Evolutionary conservation across 2,329 filamentous ascomycete genomes (phyloP).

Genomic region (Aureobasidium sp.): DNA sequence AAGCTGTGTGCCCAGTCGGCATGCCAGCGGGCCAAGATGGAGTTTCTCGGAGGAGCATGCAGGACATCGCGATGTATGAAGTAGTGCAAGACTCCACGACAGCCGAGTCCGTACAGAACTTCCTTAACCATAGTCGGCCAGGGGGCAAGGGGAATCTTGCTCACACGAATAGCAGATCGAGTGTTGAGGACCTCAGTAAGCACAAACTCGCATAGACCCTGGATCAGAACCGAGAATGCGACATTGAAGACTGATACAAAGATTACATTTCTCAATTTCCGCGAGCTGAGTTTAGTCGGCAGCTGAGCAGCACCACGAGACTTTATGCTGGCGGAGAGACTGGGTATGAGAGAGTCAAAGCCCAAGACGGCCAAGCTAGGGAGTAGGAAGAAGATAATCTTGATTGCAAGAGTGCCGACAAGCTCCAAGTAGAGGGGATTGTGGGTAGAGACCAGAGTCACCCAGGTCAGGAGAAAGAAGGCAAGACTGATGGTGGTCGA

Average conservation of each 20-base stretch:
- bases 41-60: slow-evolving; percentile 41
- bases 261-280: slow-evolving; percentile 43
- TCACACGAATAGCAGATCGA: slow-evolving; percentile 51
- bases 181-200: slow-evolving; percentile 48
- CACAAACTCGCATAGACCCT: slow-evolving; percentile 49
- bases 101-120: slow-evolving; percentile 44
- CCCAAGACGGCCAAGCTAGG: slow-evolving; percentile 66
- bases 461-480: slow-evolving; percentile 89
- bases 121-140: slow-evolving; percentile 51
- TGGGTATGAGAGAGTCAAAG: slow-evolving; percentile 66
- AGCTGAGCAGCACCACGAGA: slow-evolving; percentile 51
- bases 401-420: slow-evolving; percentile 60
- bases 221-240: slow-evolving; percentile 45
- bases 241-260: slow-evolving; percentile 52
- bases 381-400: slow-evolving; percentile 62
- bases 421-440: slow-evolving; percentile 68
- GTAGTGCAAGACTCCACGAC: slow-evolving; percentile 63
- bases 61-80: slow-evolving; percentile 66
- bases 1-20: slow-evolving; percentile 53
- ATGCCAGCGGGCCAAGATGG: slow-evolving; percentile 36
- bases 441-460: slow-evolving; percentile 71
- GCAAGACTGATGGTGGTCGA: slow-evolving; percentile 75
- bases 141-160: slow-evolving; percentile 54
- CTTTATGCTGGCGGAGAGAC: slow-evolving; percentile 62
- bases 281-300: slow-evolving; percentile 36